phyloP scores from a whole-genome alignment of 129 eudicot species.

The Flaveria linearis region DNA sequence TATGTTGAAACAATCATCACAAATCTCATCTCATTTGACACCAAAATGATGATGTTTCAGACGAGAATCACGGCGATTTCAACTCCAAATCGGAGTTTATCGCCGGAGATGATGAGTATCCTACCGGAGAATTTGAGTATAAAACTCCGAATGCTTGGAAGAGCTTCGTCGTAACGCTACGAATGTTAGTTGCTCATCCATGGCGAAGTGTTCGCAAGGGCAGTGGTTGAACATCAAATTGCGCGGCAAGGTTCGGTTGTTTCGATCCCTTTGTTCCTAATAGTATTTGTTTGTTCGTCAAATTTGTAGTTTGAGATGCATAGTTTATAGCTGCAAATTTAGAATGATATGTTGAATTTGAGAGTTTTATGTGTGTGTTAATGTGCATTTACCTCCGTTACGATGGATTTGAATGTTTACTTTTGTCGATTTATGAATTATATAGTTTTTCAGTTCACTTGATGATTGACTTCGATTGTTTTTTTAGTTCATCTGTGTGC shows the following conservation, averaged over 20 bases:
- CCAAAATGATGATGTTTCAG: slow-evolving; percentile 13
- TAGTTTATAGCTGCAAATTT: too few species aligned
- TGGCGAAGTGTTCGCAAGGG: slow-evolving; percentile 83
- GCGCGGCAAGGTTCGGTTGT: slow-evolving; percentile 75
- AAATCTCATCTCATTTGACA: neutral
- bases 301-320: neutral
- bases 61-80: slow-evolving; percentile 14
- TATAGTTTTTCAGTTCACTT: neutral
- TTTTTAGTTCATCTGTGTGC: too few species aligned
- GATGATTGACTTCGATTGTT: too few species aligned
- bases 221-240: slow-evolving; percentile 65
- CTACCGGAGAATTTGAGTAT: slow-evolving; percentile 75
- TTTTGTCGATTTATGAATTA: too few species aligned
- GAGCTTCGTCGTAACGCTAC: slow-evolving; percentile 59
- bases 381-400: neutral
- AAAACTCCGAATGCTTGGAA: slow-evolving; percentile 49
- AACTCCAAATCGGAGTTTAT: slow-evolving; percentile 21
- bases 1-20: neutral
- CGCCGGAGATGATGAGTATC: slow-evolving; percentile 44
- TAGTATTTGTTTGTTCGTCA: neutral
- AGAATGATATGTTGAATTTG: too few species aligned
- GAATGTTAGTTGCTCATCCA: slow-evolving; percentile 63
- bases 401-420: slow-evolving; percentile 8
- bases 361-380: neutral
- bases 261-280: neutral